Conservation (phyloP, 2,329 filamentous ascomycete species). For the Penicillium aurantiogriseum region DNA sequence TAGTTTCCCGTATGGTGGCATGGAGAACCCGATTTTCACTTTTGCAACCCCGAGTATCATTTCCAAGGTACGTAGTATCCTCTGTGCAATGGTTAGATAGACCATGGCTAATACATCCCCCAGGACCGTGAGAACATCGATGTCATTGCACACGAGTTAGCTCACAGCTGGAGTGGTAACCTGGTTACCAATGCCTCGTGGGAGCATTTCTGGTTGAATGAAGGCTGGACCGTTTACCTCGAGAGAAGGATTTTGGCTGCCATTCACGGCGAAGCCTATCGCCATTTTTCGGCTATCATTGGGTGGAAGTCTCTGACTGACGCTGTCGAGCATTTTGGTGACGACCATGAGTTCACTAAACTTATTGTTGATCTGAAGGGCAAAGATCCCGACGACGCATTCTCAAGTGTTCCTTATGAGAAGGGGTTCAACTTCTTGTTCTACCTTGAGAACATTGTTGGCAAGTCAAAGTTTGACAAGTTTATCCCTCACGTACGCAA, state of each 20-base stretch:
- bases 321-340: conserved; percentile 72
- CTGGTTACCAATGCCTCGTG: conserved; percentile 55
- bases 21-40: conserved; percentile 89
- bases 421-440: conserved; percentile 96
- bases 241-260: conserved; percentile 67
- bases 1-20: conserved; percentile 82
- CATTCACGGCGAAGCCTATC: conserved; percentile 74
- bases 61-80: conserved; percentile 57
- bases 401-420: conserved; percentile 89
- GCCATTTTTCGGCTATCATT: conserved; percentile 93
- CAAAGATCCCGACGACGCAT: conserved; percentile 92
- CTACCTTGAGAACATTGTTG: conserved; percentile 80
- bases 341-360: conserved; percentile 89
- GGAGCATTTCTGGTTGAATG: conserved; percentile 61
- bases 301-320: conserved; percentile 90
- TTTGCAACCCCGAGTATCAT: conserved; percentile 95
- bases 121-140: conserved; percentile 83
- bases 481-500: conserved; percentile 75
- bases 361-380: conserved; percentile 83
- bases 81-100: background rate
- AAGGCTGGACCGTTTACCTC: conserved; percentile 92
- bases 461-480: conserved; percentile 82
- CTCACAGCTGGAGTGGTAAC: conserved; percentile 84
- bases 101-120: background rate
- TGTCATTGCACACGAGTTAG: conserved; percentile 84